A percentile compares a stretch with the other conserved stretches of the same genome.
These are phyloP conservation scores for Cryphonectria parasitica DNA, from an alignment of 2,329 filamentous ascomycete species.

Conservation along the genomic window DNA sequence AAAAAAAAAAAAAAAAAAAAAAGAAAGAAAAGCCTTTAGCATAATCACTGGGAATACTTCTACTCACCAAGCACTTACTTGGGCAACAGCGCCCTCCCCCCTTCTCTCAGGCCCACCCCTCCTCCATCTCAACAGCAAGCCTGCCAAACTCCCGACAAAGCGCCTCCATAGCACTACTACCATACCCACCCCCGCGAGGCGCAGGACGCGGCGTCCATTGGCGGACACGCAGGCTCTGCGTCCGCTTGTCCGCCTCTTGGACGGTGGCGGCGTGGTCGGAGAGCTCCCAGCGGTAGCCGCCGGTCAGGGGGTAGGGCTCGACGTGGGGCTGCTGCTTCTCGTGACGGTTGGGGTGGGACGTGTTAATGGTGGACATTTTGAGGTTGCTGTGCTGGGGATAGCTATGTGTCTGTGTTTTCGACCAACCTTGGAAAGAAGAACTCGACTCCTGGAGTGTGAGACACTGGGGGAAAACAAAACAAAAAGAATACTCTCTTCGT, in stretches of 20 bases:
- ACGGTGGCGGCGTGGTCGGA: neutral
- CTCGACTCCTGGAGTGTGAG: too few relatives aligned
- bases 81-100: neutral
- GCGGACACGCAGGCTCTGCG: neutral
- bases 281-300: neutral
- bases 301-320: slow-evolving; percentile 1
- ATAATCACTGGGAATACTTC: too few relatives aligned
- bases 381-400: too few relatives aligned
- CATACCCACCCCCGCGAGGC: neutral
- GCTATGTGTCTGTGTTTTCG: too few relatives aligned
- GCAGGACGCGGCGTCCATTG: slow-evolving; percentile 9
- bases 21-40: too few relatives aligned
- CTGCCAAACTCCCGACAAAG: slow-evolving; percentile 14
- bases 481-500: too few relatives aligned
- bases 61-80: neutral
- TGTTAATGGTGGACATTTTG: slow-evolving; percentile 1
- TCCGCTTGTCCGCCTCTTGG: neutral
- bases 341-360: neutral
- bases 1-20: neutral
- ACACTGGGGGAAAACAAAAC: too few relatives aligned
- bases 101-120: slow-evolving; percentile 4
- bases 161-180: neutral
- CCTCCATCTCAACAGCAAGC: slow-evolving; percentile 16
- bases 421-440: too few relatives aligned
- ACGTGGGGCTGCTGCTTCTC: slow-evolving; percentile 5